Evolutionary conservation across 129 eudicot species (phyloP), one percentile per base, ranked within the genome.

Genomic region (Lonicera japonica): DNA sequence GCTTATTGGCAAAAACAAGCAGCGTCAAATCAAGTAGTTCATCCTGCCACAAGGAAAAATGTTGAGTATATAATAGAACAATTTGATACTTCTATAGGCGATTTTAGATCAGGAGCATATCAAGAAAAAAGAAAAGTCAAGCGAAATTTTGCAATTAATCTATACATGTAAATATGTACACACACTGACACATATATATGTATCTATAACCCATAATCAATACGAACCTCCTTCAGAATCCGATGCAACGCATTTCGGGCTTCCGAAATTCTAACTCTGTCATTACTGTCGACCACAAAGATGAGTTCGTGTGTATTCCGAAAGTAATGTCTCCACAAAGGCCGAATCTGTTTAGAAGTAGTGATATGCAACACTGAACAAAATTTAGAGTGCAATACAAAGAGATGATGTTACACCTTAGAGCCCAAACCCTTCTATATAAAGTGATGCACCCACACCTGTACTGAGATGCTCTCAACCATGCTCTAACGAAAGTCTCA

Each of bases 1-100:
- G 80, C 74, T 79, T 79, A 58, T 75, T 80, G 54, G 85, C 85
- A 54, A 75, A 67, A 63, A 75, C 72, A 61, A 80, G 74, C 24
- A 80, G 34, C 8, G 77, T 63, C 23, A 71, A 74, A 50, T 70
- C 76, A 21, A 61, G 45, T 50, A 74, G 61, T 70, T 74, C 80
- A 51, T 62, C 71, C 80, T 79, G 68, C 54, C 63, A 63, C 34
- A 61, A 25, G 45, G 17, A 34, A 29, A 54, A 63, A 50, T 1
- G 13, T 43, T 11, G 16, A 14, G 8, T 43, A 43, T 14, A 43
- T 10, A 43, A 43, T 10, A 43, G 16, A 43, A 43, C 13, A 43
- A 43, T 10, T 4, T 43, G 14, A 14, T 43, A 43, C 13, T 43
- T 14, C 50, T 14, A 43, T 11, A 43, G 14, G 8, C 16, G 13